These are phyloP conservation scores for Roridomyces roridus DNA, from an alignment of 768 basidiomycete genomes.

Conservation along the genomic window DNA sequence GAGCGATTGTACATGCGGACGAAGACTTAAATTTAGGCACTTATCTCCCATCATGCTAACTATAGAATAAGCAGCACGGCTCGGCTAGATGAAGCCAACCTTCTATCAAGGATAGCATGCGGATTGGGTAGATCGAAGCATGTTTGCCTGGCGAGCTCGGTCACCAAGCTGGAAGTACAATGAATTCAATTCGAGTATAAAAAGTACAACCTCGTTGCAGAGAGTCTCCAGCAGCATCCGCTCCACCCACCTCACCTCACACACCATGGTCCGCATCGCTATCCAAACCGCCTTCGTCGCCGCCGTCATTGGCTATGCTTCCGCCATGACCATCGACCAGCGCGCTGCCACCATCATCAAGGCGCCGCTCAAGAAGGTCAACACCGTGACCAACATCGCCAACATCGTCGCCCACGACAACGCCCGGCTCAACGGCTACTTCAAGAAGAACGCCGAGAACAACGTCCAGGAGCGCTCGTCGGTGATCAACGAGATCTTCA, in stretches of 20 bases:
- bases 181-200: background rate
- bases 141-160: too few relatives aligned
- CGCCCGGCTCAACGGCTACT: conserved; percentile 3
- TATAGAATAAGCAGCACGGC: too few relatives aligned
- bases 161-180: too few relatives aligned
- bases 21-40: too few relatives aligned
- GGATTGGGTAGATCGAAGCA: too few relatives aligned
- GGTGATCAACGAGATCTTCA: background rate
- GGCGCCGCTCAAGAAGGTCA: conserved; percentile 1
- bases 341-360: background rate
- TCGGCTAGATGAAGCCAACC: too few relatives aligned
- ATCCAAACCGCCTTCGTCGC: background rate
- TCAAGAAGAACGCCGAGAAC: background rate
- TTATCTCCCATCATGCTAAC: too few relatives aligned
- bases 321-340: background rate
- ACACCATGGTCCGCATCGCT: background rate
- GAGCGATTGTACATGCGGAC: too few relatives aligned
- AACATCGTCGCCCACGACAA: background rate
- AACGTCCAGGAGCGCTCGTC: background rate
- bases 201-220: background rate
- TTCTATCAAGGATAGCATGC: too few relatives aligned
- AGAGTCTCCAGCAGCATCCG: background rate
- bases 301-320: background rate
- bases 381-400: background rate
- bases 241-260: background rate